Conservation (phyloP, 176 grass and related monocot genomes). For the Eleusine coracana region DNA sequence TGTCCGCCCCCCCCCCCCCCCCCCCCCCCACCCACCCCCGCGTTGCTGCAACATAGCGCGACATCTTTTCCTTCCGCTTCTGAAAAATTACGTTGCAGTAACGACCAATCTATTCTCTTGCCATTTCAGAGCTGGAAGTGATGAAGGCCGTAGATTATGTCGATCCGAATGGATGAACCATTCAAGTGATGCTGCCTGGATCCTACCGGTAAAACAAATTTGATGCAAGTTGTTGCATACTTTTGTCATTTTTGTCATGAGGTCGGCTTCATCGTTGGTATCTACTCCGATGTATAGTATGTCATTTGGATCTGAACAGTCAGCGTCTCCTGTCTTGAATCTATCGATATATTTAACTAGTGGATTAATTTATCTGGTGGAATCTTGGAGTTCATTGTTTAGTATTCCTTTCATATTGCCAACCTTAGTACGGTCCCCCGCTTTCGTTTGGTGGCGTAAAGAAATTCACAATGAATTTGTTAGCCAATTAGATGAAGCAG, state of each 20-base stretch:
- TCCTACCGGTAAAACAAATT: slow-evolving; percentile 31
- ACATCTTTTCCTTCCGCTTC: neutral
- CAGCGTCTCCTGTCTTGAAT: slow-evolving; percentile 45
- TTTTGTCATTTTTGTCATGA: slow-evolving; percentile 33
- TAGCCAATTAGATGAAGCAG: neutral
- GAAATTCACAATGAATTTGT: neutral
- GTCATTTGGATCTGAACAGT: slow-evolving; percentile 53
- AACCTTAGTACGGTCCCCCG: neutral
- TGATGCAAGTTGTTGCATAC: slow-evolving; percentile 33
- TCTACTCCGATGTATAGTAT: slow-evolving; percentile 47
- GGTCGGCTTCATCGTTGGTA: slow-evolving; percentile 40
- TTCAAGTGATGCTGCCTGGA: slow-evolving; percentile 19
- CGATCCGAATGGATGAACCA: slow-evolving; percentile 1
- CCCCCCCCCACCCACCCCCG: too few relatives aligned
- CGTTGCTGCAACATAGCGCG: neutral
- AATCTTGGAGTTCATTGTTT: slow-evolving; percentile 25
- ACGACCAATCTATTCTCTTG: slow-evolving; percentile 28
- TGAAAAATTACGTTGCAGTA: neutral
- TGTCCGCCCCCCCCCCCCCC: too few relatives aligned
- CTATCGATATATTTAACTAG: slow-evolving; percentile 39
- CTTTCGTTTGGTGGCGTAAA: neutral
- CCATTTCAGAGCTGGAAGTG: slow-evolving; percentile 42
- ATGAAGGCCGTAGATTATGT: slow-evolving; percentile 18
- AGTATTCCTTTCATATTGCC: neutral
- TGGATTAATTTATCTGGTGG: slow-evolving; percentile 25